Base-by-base conservation (phyloP, 202 grass and related monocot genomes). In the Musa balbisiana region DNA sequence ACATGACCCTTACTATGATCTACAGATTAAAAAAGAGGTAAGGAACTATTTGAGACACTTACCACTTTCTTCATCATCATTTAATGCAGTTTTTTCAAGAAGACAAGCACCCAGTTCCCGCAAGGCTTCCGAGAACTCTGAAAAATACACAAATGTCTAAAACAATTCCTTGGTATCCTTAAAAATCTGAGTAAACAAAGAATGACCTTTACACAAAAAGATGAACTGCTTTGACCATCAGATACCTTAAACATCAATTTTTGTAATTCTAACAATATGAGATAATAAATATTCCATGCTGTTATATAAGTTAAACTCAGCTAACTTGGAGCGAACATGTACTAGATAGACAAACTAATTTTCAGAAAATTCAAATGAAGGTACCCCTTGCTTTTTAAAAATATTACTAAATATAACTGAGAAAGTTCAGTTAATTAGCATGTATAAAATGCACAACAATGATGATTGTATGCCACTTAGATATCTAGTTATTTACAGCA, bases 101-200 rank as follows among this genome's bases (percentile, higher is more conserved):
- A 97, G 85, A 83, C 95, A 99, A 63, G 87, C 82, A 54, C 95
- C 95, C 87, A 99, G 91, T 87, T 99, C 95, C 79, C 84, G 69
- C 33, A 99, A 80, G 49, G 95, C 88, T 88, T 99, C 95, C 33
- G 91, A 99, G 83, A 99, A 99, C 68, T 99, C 95, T 99, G 83
- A 83, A 88, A 43, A 75, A 67, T 43, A 67, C 19, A 70, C 10
- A 69, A 69, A 68, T 52, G 65, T 55, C 53, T 33, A 80, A 24
- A 67, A 79, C 29, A 52, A 51, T 60, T 26, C 55, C 33, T 43
- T 58, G 52, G 33, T 49, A 74, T 74, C 72, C 55, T 58, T 25
- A 14, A 9, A 59, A 59, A 60, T 13, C 20, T 25, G 12, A 26
- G 14, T 52, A 9, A 51, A 16, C 11, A 72, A 19, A 12, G 13